Evolutionary conservation across 768 basidiomycete species (phyloP).

Genomic region (Sporobolomyces phaffii): DNA sequence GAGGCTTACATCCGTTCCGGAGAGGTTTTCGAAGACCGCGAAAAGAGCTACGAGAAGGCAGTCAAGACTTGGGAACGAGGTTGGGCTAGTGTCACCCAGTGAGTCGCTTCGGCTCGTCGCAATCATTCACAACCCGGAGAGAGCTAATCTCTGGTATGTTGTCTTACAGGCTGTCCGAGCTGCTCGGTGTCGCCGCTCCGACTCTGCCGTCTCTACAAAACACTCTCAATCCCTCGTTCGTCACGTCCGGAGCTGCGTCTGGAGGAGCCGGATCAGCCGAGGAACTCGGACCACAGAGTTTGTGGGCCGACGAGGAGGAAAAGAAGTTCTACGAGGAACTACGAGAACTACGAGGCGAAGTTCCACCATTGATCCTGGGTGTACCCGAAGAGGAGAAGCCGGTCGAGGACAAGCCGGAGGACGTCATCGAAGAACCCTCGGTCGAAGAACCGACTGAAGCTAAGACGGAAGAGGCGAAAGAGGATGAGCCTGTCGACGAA

Average conservation of each 20-base stretch:
- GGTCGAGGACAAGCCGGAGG: constrained; percentile 29
- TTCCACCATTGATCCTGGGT: constrained; percentile 70
- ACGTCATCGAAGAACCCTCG: constrained; percentile 35
- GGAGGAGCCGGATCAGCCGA: constrained; percentile 49
- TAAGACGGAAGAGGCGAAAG: constrained; percentile 48
- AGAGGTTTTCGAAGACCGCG: constrained; percentile 97
- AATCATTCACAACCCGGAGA: constrained; percentile 50
- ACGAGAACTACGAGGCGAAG: constrained; percentile 82
- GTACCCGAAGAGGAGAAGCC: constrained; percentile 40
- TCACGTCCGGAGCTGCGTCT: constrained; percentile 45
- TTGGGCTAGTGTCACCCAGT: constrained; percentile 70
- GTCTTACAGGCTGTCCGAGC: constrained; percentile 67
- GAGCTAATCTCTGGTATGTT: no score
- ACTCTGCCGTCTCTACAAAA: constrained; percentile 69
- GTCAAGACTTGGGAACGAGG: constrained; percentile 90
- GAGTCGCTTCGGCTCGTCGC: constrained; percentile 79
- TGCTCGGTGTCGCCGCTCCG: constrained; percentile 77
- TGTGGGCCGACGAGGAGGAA: constrained; percentile 99
- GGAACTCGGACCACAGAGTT: constrained; percentile 62
- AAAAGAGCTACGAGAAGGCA: constrained; percentile 99
- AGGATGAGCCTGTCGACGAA: constrained; percentile 49
- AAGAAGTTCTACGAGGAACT: constrained; percentile 87
- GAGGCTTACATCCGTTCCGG: constrained; percentile 99
- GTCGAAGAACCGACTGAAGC: constrained; percentile 46
- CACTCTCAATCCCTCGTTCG: constrained; percentile 45